Evolutionary conservation across 495 filamentous ascomycete species (phyloP).

Genomic region (Glonium stellatum): DNA sequence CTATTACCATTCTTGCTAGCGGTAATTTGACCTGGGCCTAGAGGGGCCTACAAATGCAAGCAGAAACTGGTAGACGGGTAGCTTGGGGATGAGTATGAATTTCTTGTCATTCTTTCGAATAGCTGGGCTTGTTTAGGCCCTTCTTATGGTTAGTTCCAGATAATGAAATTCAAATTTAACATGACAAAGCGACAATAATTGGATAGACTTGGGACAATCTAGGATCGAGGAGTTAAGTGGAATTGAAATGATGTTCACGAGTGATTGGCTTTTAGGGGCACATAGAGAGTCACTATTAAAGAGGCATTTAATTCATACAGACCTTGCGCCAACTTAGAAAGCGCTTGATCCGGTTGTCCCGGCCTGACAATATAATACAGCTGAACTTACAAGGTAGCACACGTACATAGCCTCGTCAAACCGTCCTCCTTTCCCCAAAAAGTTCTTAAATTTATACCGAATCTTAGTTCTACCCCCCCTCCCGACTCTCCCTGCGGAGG

Average conservation of each 20-base stretch:
- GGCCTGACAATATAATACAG: too few species aligned
- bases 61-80: not conserved
- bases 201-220: not conserved
- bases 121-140: not conserved
- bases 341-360: too few species aligned
- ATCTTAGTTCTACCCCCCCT: too few species aligned
- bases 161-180: not conserved
- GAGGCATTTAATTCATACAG: too few species aligned
- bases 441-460: too few species aligned
- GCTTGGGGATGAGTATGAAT: not conserved
- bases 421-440: too few species aligned
- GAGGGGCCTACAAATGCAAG: not conserved
- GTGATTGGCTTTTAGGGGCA: not conserved
- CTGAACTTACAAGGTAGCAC: too few species aligned
- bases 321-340: too few species aligned
- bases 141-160: not conserved
- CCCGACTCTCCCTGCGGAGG: too few species aligned
- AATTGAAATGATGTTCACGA: not conserved
- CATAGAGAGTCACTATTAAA: too few species aligned
- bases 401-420: too few species aligned
- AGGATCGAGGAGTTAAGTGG: not conserved
- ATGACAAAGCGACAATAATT: not conserved
- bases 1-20: conserved; percentile 5
- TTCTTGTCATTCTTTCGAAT: not conserved
- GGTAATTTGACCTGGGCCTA: not conserved